These are phyloP conservation scores for Cucumis hystrix DNA, from an alignment of 306 rosid species.

Conservation along the genomic window DNA sequence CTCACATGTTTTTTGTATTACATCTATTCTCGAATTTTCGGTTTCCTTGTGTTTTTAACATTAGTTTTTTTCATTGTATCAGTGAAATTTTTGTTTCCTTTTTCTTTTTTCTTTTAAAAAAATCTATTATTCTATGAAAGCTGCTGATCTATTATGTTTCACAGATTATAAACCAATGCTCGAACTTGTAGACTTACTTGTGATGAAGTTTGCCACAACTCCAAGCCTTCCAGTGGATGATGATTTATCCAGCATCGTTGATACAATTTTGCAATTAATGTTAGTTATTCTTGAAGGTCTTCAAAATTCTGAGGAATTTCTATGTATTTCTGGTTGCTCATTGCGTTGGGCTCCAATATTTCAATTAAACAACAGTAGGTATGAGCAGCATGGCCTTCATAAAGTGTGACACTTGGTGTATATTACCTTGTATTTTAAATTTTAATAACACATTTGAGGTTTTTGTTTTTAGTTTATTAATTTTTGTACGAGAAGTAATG, in stretches of 20 bases:
- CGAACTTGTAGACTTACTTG: conserved; percentile 30
- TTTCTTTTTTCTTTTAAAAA: background rate
- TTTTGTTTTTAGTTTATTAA: conserved; percentile 48
- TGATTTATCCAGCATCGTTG: conserved; percentile 25
- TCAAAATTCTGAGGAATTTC: conserved; percentile 19
- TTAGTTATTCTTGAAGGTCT: conserved; percentile 55
- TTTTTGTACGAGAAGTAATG: conserved; percentile 43
- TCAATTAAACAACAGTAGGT: conserved; percentile 42
- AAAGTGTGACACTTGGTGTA: background rate
- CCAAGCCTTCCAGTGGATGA: conserved; percentile 26
- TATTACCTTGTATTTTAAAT: background rate
- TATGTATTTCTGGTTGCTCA: conserved; percentile 47
- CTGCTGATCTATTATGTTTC: conserved; percentile 9
- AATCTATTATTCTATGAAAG: background rate
- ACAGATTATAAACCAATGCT: conserved; percentile 58
- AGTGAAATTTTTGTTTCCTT: no score
- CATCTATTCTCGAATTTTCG: no score
- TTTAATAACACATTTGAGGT: conserved; percentile 19
- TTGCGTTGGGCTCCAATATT: conserved; percentile 69
- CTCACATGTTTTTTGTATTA: no score
- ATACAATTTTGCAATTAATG: conserved; percentile 53
- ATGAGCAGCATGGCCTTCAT: conserved; percentile 28
- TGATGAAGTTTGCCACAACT: conserved; percentile 32
- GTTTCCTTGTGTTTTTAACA: no score
- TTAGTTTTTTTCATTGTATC: no score